Evolutionary conservation across 73 alveolate genomes (phyloP).

Genomic region (Paramecium sexaurelia): DNA sequence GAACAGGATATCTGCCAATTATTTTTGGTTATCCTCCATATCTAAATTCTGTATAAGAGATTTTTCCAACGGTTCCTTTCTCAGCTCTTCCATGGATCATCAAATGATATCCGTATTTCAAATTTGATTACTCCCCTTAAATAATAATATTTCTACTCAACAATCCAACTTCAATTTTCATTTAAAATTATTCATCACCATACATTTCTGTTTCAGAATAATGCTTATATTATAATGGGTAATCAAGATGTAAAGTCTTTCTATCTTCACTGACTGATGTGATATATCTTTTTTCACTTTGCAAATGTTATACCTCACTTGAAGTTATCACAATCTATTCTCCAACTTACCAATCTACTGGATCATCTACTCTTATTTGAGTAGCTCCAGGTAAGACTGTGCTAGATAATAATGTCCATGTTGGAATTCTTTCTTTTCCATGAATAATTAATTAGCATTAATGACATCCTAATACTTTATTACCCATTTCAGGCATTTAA

Average conservation of each 20-base stretch:
- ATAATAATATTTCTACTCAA: constrained; percentile 80
- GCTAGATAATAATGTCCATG: constrained; percentile 83
- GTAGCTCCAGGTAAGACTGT: constrained; percentile 75
- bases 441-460: constrained; percentile 82
- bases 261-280: constrained; percentile 2
- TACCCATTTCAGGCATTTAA: constrained; percentile 84
- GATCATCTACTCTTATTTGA: constrained; percentile 65
- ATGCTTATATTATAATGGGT: constrained; percentile 31
- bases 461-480: constrained; percentile 79
- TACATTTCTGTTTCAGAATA: constrained; percentile 24
- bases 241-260: not conserved
- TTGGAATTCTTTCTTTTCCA: constrained; percentile 73
- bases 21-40: constrained; percentile 85
- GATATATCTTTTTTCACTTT: constrained; percentile 79
- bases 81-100: constrained; percentile 81
- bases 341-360: constrained; percentile 85
- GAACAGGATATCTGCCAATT: constrained; percentile 90
- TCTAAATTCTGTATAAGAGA: constrained; percentile 77
- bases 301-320: constrained; percentile 69
- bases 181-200: constrained; percentile 62
- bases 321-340: constrained; percentile 85
- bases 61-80: constrained; percentile 70
- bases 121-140: constrained; percentile 78
- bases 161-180: constrained; percentile 90
- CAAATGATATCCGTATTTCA: constrained; percentile 80